phyloP scores from a whole-genome alignment of 108 stramenopile species.

The Heterococcus sp. region DNA sequence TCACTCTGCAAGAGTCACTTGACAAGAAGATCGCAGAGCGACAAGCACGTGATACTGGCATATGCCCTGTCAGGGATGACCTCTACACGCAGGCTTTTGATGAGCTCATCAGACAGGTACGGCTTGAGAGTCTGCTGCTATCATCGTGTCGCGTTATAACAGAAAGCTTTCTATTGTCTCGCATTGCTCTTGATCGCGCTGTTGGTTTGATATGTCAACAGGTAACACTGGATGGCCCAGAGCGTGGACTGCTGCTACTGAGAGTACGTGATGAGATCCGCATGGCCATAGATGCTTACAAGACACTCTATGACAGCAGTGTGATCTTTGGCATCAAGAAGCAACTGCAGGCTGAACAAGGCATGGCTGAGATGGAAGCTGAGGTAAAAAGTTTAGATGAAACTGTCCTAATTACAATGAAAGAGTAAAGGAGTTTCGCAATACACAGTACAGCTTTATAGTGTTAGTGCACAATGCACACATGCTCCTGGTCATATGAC shows the following conservation, averaged over 20 bases:
- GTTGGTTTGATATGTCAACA: too few relatives aligned
- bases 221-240: constrained; percentile 63
- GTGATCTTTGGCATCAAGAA: constrained; percentile 71
- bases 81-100: constrained; percentile 69
- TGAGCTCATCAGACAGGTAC: constrained; percentile 30
- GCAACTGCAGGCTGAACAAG: constrained; percentile 67
- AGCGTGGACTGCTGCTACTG: constrained; percentile 65
- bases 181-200: too few relatives aligned
- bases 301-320: constrained; percentile 44
- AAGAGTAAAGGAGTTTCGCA: constrained; percentile 1
- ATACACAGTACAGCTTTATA: too few relatives aligned
- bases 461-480: too few relatives aligned
- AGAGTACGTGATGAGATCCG: constrained; percentile 62
- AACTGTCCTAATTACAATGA: background rate
- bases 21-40: constrained; percentile 65
- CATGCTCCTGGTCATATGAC: too few relatives aligned
- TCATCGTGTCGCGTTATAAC: too few relatives aligned
- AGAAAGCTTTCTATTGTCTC: too few relatives aligned
- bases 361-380: constrained; percentile 57
- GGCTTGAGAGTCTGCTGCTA: constrained; percentile 61
- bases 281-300: constrained; percentile 67
- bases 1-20: constrained; percentile 65
- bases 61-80: constrained; percentile 69
- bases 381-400: constrained; percentile 3
- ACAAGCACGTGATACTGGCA: constrained; percentile 69